Percentiles rank a stretch among this genome's conserved stretches.
Evolutionary conservation across 192 early-diverging fungal species (phyloP).

Genomic region (Thoreauomyces humboldtii): DNA sequence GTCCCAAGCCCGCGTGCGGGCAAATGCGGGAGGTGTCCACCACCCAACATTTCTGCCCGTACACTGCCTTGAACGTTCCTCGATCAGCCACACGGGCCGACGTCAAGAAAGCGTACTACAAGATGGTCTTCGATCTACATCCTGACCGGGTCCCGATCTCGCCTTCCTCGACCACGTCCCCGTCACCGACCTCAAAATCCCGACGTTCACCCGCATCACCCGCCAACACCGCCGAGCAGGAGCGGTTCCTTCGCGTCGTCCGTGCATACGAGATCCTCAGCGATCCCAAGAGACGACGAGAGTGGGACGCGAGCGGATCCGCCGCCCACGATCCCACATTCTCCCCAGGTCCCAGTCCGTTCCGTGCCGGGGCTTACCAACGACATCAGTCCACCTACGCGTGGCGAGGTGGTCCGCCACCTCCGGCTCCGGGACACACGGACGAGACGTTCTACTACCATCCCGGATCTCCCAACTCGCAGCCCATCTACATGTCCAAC

Average conservation of each 20-base stretch:
- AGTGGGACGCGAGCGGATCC: neutral
- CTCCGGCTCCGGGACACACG: too few species aligned
- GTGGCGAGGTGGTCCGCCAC: too few species aligned
- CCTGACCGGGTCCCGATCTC: constrained; percentile 62
- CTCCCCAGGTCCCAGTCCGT: too few species aligned
- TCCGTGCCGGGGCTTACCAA: too few species aligned
- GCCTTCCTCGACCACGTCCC: too few species aligned
- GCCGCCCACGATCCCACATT: too few species aligned
- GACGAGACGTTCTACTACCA: constrained; percentile 2
- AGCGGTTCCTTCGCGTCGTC: constrained; percentile 19
- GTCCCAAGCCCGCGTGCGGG: too few species aligned
- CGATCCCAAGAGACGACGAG: neutral
- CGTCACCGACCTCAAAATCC: constrained; percentile 26
- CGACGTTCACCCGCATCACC: too few species aligned
- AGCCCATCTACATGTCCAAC: constrained; percentile 35
- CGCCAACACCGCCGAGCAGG: constrained; percentile 4
- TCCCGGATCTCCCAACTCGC: neutral
- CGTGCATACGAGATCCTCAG: constrained; percentile 27
- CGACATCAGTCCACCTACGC: too few species aligned
- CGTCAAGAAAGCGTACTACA: constrained; percentile 87
- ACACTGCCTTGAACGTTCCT: constrained; percentile 72
- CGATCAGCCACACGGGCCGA: constrained; percentile 64
- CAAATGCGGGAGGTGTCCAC: too few species aligned
- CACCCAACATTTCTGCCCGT: constrained; percentile 37
- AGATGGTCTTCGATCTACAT: constrained; percentile 62